Evolutionary conservation across 2,329 filamentous ascomycete species (phyloP).

Genomic region (Fusarium domesticum): DNA sequence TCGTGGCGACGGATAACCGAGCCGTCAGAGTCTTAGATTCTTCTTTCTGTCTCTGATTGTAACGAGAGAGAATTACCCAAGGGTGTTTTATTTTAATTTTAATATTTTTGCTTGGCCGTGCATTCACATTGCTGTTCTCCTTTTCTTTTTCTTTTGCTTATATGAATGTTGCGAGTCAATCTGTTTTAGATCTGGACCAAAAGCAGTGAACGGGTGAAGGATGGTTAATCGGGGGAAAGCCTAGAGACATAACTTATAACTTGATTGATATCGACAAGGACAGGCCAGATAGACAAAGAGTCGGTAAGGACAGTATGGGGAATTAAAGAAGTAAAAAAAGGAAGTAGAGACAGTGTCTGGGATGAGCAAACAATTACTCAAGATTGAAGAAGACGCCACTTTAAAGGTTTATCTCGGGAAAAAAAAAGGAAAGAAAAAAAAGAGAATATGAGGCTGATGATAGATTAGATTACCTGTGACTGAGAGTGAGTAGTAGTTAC

Average conservation of each 20-base stretch:
- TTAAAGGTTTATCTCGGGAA: background rate
- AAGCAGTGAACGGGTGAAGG: slow-evolving; percentile 14
- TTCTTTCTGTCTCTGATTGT: background rate
- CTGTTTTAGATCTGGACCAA: slow-evolving; percentile 21
- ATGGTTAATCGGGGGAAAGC: slow-evolving; percentile 13
- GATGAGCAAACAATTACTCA: slow-evolving; percentile 5
- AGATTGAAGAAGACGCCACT: background rate
- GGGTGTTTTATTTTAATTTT: too few species aligned
- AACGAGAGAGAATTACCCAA: slow-evolving; percentile 3
- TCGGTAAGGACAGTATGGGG: slow-evolving; percentile 8
- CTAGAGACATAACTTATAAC: slow-evolving; percentile 1
- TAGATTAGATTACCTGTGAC: too few species aligned
- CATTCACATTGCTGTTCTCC: background rate
- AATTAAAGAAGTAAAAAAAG: background rate
- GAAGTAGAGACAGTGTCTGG: slow-evolving; percentile 8
- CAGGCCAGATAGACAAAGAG: slow-evolving; percentile 11
- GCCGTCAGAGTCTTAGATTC: slow-evolving; percentile 13
- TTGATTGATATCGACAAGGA: slow-evolving; percentile 12
- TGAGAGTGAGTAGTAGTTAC: too few species aligned
- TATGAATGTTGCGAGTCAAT: background rate
- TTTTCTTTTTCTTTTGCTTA: background rate
- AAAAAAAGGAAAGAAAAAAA: background rate
- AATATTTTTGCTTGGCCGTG: slow-evolving; percentile 17
- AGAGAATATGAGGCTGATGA: background rate
- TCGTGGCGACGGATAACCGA: slow-evolving; percentile 8